Conservation (phyloP, 768 basidiomycete genomes). For the Paxillus ammoniavirescens region DNA sequence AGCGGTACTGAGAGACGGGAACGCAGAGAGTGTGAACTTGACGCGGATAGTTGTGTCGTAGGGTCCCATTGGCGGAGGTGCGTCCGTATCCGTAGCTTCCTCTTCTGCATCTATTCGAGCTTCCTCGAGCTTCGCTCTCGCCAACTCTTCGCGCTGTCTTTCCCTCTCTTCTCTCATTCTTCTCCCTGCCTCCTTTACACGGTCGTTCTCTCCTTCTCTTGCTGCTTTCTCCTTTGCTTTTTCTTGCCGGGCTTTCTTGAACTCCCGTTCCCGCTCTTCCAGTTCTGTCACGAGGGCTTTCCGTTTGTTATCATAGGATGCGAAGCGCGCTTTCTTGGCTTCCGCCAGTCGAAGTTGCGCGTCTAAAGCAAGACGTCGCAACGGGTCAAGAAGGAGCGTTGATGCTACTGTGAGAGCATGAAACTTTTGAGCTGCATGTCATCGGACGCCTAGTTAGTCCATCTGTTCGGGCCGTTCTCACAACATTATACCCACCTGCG, state of each 20-base stretch:
- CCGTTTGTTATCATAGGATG: slow-evolving; percentile 68
- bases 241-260: slow-evolving; percentile 70
- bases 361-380: slow-evolving; percentile 75
- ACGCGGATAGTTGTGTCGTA: slow-evolving; percentile 76
- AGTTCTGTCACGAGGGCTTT: slow-evolving; percentile 75
- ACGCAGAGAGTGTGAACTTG: slow-evolving; percentile 60
- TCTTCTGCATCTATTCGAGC: slow-evolving; percentile 27
- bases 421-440: slow-evolving; percentile 62
- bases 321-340: slow-evolving; percentile 68
- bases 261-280: slow-evolving; percentile 72
- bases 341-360: slow-evolving; percentile 71
- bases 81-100: slow-evolving; percentile 40
- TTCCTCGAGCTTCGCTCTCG: slow-evolving; percentile 32
- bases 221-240: slow-evolving; percentile 56
- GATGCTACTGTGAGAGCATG: slow-evolving; percentile 83
- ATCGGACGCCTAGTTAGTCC: not conserved
- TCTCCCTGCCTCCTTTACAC: slow-evolving; percentile 73
- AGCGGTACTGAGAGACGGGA: slow-evolving; percentile 33
- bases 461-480: not conserved
- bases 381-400: slow-evolving; percentile 77
- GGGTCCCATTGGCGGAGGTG: slow-evolving; percentile 60
- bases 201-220: slow-evolving; percentile 61
- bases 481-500: slow-evolving; percentile 48
- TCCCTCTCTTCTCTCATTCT: slow-evolving; percentile 66
- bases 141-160: slow-evolving; percentile 45